Percentiles rank a stretch among this genome's conserved stretches.
Conservation (phyloP, 202 grass and related monocot species). For the Carex arenaria region DNA sequence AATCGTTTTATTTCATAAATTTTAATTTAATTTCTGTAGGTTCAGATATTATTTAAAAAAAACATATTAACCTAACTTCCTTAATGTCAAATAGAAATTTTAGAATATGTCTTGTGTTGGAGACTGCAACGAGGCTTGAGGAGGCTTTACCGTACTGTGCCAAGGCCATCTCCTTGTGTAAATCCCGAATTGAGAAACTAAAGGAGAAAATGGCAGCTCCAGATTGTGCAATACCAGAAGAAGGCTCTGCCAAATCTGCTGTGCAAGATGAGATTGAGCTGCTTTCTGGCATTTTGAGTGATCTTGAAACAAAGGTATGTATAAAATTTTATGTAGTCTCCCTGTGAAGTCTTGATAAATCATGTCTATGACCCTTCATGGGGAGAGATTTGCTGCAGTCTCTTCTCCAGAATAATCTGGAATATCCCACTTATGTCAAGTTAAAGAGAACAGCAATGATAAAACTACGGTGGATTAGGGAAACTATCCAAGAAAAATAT, state of each 20-base stretch:
- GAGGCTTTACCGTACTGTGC: constrained; percentile 78
- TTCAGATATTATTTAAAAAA: background rate
- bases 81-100: constrained; percentile 60
- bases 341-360: background rate
- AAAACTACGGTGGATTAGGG: background rate
- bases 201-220: constrained; percentile 27
- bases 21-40: background rate
- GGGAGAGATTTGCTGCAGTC: background rate
- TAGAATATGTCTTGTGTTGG: constrained; percentile 77
- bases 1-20: constrained; percentile 1
- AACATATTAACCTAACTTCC: background rate
- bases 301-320: constrained; percentile 90
- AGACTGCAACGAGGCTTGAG: constrained; percentile 49
- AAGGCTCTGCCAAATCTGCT: constrained; percentile 30
- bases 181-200: constrained; percentile 51
- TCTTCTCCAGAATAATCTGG: background rate
- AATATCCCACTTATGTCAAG: background rate
- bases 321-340: background rate
- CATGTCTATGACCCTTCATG: background rate
- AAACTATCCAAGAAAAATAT: background rate
- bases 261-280: constrained; percentile 57
- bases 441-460: background rate
- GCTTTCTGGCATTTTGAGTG: constrained; percentile 57
- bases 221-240: constrained; percentile 29
- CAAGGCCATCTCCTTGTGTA: constrained; percentile 69